Conservation (phyloP, 1,284 basidiomycete species). For the Marasmius sp. region DNA sequence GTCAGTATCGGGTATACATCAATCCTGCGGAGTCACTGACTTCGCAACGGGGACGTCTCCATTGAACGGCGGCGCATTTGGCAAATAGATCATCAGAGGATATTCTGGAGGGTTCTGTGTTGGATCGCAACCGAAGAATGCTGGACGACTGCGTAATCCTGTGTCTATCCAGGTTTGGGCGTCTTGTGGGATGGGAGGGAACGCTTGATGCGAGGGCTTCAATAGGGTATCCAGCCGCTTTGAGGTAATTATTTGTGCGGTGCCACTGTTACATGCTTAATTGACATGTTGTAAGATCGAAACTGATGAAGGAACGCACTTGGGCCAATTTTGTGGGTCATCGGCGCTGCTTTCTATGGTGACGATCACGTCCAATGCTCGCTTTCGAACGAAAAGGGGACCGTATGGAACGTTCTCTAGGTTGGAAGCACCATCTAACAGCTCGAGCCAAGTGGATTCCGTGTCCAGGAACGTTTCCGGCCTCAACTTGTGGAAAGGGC, state of each 20-base stretch:
- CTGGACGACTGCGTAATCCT: slow-evolving; percentile 68
- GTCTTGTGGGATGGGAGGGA: slow-evolving; percentile 61
- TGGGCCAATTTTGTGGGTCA: slow-evolving; percentile 62
- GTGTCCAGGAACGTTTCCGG: slow-evolving; percentile 46
- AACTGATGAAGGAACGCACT: slow-evolving; percentile 40
- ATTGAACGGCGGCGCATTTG: slow-evolving; percentile 60
- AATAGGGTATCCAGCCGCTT: slow-evolving; percentile 45
- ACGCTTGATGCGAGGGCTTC: slow-evolving; percentile 53
- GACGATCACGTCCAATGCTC: slow-evolving; percentile 68
- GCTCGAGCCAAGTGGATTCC: slow-evolving; percentile 47
- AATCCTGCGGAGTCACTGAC: slow-evolving; percentile 33
- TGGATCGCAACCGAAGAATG: slow-evolving; percentile 77
- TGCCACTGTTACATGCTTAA: slow-evolving; percentile 40
- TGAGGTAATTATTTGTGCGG: slow-evolving; percentile 39
- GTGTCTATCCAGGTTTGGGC: slow-evolving; percentile 55
- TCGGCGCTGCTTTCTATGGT: slow-evolving; percentile 69
- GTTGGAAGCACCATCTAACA: slow-evolving; percentile 64
- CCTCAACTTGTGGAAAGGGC: slow-evolving; percentile 53
- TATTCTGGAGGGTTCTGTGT: slow-evolving; percentile 46
- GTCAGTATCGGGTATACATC: neutral
- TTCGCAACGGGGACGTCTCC: slow-evolving; percentile 59
- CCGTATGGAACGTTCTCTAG: slow-evolving; percentile 65
- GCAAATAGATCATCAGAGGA: slow-evolving; percentile 62
- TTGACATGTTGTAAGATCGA: slow-evolving; percentile 1
- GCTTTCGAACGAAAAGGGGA: slow-evolving; percentile 61